Evolutionary conservation across 148 eudicot genomes (phyloP).

Genomic region (Arctostaphylos glauca): DNA sequence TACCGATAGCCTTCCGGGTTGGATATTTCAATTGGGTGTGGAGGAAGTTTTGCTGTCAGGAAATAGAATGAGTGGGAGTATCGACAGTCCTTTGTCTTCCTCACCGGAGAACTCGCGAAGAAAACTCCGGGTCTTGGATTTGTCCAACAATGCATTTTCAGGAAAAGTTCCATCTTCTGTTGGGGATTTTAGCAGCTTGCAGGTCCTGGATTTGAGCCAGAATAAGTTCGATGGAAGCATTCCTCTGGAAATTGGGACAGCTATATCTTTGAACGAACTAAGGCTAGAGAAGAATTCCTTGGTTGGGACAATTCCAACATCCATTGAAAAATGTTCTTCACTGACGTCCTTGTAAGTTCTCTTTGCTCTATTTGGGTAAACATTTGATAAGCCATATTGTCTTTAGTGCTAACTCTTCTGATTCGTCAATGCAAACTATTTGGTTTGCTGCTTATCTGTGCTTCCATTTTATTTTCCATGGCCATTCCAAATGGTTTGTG

Average conservation of each 20-base stretch:
- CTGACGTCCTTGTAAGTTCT: slow-evolving; percentile 60
- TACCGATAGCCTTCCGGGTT: slow-evolving; percentile 58
- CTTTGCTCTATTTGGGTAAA: slow-evolving; percentile 12
- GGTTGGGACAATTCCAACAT: slow-evolving; percentile 53
- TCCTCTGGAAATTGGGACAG: slow-evolving; percentile 68
- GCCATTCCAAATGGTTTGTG: not conserved
- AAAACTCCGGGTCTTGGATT: slow-evolving; percentile 63
- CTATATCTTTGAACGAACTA: slow-evolving; percentile 51
- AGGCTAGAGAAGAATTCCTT: slow-evolving; percentile 55
- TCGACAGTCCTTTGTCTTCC: slow-evolving; percentile 45
- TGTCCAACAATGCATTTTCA: slow-evolving; percentile 55
- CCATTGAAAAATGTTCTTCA: slow-evolving; percentile 61
- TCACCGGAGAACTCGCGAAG: slow-evolving; percentile 33
- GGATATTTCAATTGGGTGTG: slow-evolving; percentile 66
- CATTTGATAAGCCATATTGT: not conserved
- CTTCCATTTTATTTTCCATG: not conserved
- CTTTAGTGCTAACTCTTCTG: not conserved
- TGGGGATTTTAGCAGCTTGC: slow-evolving; percentile 55
- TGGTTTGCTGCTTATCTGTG: not conserved
- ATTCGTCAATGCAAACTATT: not conserved
- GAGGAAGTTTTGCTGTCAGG: slow-evolving; percentile 60
- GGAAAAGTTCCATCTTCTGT: slow-evolving; percentile 62
- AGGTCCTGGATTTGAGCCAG: slow-evolving; percentile 57
- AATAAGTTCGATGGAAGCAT: slow-evolving; percentile 61
- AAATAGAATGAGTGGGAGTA: slow-evolving; percentile 57